Evolutionary conservation across 2,329 filamentous ascomycete genomes (phyloP).

Genomic region (Ophiostoma triangulosporum): DNA sequence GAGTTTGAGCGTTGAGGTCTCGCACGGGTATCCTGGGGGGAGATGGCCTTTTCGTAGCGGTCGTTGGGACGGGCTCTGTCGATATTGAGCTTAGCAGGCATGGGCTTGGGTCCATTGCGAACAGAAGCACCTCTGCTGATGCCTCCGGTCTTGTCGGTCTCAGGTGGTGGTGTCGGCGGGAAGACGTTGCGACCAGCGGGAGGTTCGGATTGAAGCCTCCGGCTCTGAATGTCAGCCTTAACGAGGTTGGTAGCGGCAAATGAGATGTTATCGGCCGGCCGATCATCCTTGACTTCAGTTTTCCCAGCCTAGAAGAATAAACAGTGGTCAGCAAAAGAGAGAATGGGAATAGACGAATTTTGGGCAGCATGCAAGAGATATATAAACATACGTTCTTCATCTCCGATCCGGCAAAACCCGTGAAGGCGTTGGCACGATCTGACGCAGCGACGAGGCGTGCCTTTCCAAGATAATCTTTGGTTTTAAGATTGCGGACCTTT

Average conservation of each 20-base stretch:
- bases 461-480: conserved; percentile 94
- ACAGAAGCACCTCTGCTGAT: conserved; percentile 45
- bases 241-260: conserved; percentile 90
- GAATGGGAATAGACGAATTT: too few relatives aligned
- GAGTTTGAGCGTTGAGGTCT: conserved; percentile 29
- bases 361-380: too few relatives aligned
- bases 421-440: conserved; percentile 67
- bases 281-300: conserved; percentile 55
- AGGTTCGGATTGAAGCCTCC: conserved; percentile 75
- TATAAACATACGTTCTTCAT: conserved; percentile 52
- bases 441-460: conserved; percentile 84
- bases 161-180: conserved; percentile 95
- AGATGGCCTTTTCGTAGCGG: conserved; percentile 39
- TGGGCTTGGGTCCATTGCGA: conserved; percentile 45
- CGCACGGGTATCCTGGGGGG: conserved; percentile 29
- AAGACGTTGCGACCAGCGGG: conserved; percentile 70
- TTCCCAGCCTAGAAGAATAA: conserved; percentile 31
- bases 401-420: conserved; percentile 66
- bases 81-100: conserved; percentile 50
- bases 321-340: neutral
- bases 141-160: conserved; percentile 51
- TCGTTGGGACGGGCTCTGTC: conserved; percentile 39
- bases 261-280: conserved; percentile 71
- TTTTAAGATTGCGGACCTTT: conserved; percentile 95
- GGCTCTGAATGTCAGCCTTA: conserved; percentile 67